Percentiles rank a stretch among this genome's conserved stretches.
phyloP scores from a whole-genome alignment of 352 stramenopile genomes.

The Phytophthora podocarpi region DNA sequence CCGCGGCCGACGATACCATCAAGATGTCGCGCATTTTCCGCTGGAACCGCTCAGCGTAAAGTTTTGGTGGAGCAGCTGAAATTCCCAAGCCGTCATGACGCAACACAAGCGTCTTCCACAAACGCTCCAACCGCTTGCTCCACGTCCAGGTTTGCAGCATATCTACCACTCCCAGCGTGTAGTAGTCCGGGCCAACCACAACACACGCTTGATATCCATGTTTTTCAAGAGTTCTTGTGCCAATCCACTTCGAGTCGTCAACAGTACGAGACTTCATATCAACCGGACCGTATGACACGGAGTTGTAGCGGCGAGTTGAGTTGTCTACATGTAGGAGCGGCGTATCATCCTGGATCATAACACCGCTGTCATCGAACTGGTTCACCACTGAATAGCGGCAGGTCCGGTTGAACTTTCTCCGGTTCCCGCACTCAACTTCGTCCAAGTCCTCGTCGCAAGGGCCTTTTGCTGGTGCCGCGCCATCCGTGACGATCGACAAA shows the following conservation, averaged over 20 bases:
- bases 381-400: conserved; percentile 79
- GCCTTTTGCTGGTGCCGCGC: conserved; percentile 36
- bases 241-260: conserved; percentile 59
- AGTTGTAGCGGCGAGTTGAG: conserved; percentile 50
- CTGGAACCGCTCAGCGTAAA: conserved; percentile 84
- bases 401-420: conserved; percentile 60
- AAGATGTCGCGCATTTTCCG: conserved; percentile 86
- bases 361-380: conserved; percentile 44
- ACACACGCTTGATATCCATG: conserved; percentile 70
- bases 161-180: conserved; percentile 90
- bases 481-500: conserved; percentile 39
- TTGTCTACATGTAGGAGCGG: conserved; percentile 43
- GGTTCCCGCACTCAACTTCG: conserved; percentile 58
- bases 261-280: conserved; percentile 24
- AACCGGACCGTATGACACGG: conserved; percentile 40
- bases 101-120: conserved; percentile 86
- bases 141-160: conserved; percentile 92
- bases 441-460: conserved; percentile 62
- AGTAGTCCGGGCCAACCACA: conserved; percentile 85
- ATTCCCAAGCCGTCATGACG: conserved; percentile 74
- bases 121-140: conserved; percentile 77
- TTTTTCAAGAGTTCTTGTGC: conserved; percentile 64
- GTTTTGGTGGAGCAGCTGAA: conserved; percentile 72
- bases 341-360: conserved; percentile 40
- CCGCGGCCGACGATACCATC: conserved; percentile 68